phyloP scores from a whole-genome alignment of 1,139 yeast species.

The Diutina mesorugosa region DNA sequence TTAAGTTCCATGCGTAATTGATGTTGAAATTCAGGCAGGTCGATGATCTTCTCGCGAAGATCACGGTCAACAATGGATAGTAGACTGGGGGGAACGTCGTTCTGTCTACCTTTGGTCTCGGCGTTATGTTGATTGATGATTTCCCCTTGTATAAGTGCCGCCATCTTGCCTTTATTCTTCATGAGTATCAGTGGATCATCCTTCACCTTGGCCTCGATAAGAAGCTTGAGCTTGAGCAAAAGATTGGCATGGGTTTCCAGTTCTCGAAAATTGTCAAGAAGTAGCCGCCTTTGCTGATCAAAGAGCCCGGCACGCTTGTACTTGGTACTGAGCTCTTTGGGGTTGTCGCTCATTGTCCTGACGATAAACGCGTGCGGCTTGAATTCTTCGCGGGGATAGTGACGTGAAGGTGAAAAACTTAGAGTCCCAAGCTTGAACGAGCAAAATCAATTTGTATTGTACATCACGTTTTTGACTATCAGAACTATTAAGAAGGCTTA shows the following conservation, averaged over 20 bases:
- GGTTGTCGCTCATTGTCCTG: constrained; percentile 5
- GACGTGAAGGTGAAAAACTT: no score
- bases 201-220: constrained; percentile 34
- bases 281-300: constrained; percentile 30
- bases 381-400: no score
- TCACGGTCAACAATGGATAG: constrained; percentile 27
- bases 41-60: constrained; percentile 33
- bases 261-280: constrained; percentile 30
- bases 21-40: constrained; percentile 27
- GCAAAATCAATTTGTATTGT: no score
- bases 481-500: no score
- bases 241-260: constrained; percentile 32
- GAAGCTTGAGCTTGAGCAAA: constrained; percentile 24
- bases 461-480: no score
- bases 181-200: constrained; percentile 35
- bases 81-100: not conserved
- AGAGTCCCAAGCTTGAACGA: no score
- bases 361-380: not conserved
- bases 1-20: constrained; percentile 19
- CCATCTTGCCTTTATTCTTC: constrained; percentile 39
- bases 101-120: not conserved
- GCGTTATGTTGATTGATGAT: constrained; percentile 14
- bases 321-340: constrained; percentile 25
- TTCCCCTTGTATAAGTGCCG: constrained; percentile 41
- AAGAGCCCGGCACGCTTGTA: constrained; percentile 41